Conservation (phyloP, 2,329 filamentous ascomycete species). For the Drechslerella stenobrocha region DNA sequence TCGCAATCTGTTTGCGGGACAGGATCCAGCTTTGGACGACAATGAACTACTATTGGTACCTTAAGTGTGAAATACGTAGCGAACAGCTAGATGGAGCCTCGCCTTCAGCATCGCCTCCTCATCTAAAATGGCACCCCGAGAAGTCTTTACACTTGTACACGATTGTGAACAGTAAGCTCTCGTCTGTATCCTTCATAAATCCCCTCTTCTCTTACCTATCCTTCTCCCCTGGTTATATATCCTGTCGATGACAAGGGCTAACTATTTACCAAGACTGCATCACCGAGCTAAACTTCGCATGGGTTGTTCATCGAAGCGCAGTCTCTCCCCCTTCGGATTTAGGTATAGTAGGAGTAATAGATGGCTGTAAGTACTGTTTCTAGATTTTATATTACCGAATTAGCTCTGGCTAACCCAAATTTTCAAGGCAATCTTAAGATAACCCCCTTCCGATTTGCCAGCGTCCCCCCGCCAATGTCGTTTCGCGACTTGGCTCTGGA, state of each 20-base stretch:
- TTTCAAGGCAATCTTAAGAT: conserved; percentile 68
- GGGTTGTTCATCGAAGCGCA: conserved; percentile 56
- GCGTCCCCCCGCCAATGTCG: conserved; percentile 90
- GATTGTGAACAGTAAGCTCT: conserved; percentile 59
- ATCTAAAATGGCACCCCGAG: conserved; percentile 75
- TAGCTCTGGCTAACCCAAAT: conserved; percentile 26
- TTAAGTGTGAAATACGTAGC: conserved; percentile 78
- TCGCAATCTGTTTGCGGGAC: conserved; percentile 76
- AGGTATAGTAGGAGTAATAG: conserved; percentile 79
- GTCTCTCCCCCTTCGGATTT: conserved; percentile 70
- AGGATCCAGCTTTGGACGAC: conserved; percentile 92
- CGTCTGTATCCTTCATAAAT: no score
- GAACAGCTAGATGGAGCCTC: background rate
- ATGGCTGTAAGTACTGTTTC: conserved; percentile 66
- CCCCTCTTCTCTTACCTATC: no score
- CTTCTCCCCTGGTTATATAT: background rate
- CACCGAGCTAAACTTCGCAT: conserved; percentile 63
- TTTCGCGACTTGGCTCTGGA: conserved; percentile 70
- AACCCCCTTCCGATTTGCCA: conserved; percentile 80
- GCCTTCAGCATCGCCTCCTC: background rate
- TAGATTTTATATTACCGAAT: conserved; percentile 36
- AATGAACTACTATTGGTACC: conserved; percentile 96
- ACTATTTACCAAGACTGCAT: conserved; percentile 3
- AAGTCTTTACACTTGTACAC: conserved; percentile 71
- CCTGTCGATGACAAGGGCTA: conserved; percentile 12